phyloP scores from a whole-genome alignment of 1,284 basidiomycete species.

The Lignosus rhinocerotis region DNA sequence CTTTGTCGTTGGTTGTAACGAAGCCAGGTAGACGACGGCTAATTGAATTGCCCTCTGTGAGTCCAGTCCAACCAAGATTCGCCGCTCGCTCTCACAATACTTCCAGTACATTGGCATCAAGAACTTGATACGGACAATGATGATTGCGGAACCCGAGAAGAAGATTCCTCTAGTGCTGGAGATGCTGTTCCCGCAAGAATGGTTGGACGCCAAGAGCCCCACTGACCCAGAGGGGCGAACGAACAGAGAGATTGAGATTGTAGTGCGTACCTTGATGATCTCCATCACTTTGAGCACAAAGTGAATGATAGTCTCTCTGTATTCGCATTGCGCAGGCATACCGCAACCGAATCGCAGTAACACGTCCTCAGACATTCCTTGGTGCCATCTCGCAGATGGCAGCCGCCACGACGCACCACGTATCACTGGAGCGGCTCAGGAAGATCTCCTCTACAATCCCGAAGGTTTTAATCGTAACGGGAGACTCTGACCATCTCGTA shows the following conservation, averaged over 20 bases:
- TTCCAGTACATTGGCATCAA: slow-evolving; percentile 9
- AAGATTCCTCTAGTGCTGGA: slow-evolving; percentile 57
- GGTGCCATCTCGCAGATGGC: slow-evolving; percentile 77
- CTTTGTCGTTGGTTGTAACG: slow-evolving; percentile 71
- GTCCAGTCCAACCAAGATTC: slow-evolving; percentile 22
- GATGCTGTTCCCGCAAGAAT: slow-evolving; percentile 62
- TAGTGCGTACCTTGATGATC: slow-evolving; percentile 38
- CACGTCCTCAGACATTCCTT: slow-evolving; percentile 58
- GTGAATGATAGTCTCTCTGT: not conserved
- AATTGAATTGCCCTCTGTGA: slow-evolving; percentile 61
- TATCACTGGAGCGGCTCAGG: slow-evolving; percentile 55
- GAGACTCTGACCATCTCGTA: slow-evolving; percentile 74
- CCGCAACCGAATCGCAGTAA: slow-evolving; percentile 52
- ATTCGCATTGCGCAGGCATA: slow-evolving; percentile 41
- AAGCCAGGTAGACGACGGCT: slow-evolving; percentile 61
- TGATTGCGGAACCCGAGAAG: slow-evolving; percentile 49
- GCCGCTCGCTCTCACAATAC: not conserved
- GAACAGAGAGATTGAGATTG: slow-evolving; percentile 59
- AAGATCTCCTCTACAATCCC: slow-evolving; percentile 58
- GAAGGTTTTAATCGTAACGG: slow-evolving; percentile 70
- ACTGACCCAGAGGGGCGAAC: slow-evolving; percentile 55
- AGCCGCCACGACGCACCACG: slow-evolving; percentile 71
- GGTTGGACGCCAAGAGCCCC: slow-evolving; percentile 54
- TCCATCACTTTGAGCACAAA: not conserved
- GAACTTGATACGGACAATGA: slow-evolving; percentile 36